A percentile compares a stretch with the other conserved stretches of the same genome.
These are phyloP conservation scores for Hypoxylon rickii DNA, from an alignment of 495 filamentous ascomycete genomes.

Conservation along the genomic window DNA sequence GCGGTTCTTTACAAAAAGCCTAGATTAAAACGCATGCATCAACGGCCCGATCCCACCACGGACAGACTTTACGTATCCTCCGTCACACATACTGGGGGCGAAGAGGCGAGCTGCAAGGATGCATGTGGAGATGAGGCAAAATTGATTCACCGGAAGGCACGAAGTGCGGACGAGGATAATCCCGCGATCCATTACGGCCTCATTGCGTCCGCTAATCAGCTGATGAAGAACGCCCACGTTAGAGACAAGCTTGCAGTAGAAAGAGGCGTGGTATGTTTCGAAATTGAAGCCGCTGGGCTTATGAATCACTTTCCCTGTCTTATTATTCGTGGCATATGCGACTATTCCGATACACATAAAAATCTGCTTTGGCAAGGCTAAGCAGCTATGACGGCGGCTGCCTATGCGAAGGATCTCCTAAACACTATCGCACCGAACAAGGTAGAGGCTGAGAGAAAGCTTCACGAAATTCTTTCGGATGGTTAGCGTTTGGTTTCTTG, in stretches of 20 bases:
- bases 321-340: slow-evolving; percentile 48
- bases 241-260: slow-evolving; percentile 12
- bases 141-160: slow-evolving; percentile 31
- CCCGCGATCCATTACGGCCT: slow-evolving; percentile 36
- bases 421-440: slow-evolving; percentile 35
- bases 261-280: slow-evolving; percentile 18
- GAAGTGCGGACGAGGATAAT: slow-evolving; percentile 35
- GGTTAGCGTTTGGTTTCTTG: slow-evolving; percentile 15
- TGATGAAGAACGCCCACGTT: slow-evolving; percentile 33
- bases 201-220: slow-evolving; percentile 45
- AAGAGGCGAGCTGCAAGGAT: slow-evolving; percentile 23
- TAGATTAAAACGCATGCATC: slow-evolving; percentile 32
- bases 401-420: slow-evolving; percentile 20
- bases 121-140: slow-evolving; percentile 36
- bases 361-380: slow-evolving; percentile 36
- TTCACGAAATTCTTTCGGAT: slow-evolving; percentile 37
- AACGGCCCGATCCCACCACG: slow-evolving; percentile 32
- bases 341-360: slow-evolving; percentile 48
- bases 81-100: slow-evolving; percentile 33
- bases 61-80: slow-evolving; percentile 44
- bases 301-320: slow-evolving; percentile 35
- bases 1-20: slow-evolving; percentile 24
- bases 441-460: slow-evolving; percentile 43
- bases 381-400: slow-evolving; percentile 26
- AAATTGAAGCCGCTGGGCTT: slow-evolving; percentile 37